Base-by-base conservation (phyloP, 805 yeast species). In the Lachancea thermotolerans region DNA sequence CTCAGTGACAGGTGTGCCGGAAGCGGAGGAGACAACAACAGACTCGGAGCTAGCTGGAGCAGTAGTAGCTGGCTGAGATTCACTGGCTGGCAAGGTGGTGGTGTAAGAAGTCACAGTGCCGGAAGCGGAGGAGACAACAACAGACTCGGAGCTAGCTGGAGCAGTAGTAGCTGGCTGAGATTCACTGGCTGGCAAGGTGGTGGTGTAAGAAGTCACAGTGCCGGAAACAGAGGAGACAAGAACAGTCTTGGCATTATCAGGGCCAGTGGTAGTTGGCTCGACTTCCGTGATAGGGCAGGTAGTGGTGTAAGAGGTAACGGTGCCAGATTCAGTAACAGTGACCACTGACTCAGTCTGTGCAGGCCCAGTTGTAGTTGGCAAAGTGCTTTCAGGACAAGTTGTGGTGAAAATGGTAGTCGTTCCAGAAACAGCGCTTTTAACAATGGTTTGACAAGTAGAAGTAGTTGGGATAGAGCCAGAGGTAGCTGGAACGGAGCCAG, bases 181-280 rank as follows among this genome's bases (percentile, higher is more conserved):
- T 6, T 17, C 30, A 5, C 43, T 37, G 12, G 39, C 42, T n/a
- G 56, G 49, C 35, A 44, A 36, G 28, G 29, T 35, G 11, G 50
- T 50, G 39, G 51, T 46, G 47, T 47, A 49, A 27, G 49, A 45
- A 15, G 52, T 51, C 35, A 41, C 44, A n/a, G 45, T 45, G 11
- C 39, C 41, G 27, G 39, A 31, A 17, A 29, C 37, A 12, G 42
- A 40, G 11, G 30, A 28, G 16, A 36, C 32, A 14, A 32, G 40
- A 33, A 37, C 43, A 39, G 42, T 21, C 29, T 18, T 12, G 16
- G 31, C 31, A 15, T 18, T 12, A 17, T 10, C 11, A 31, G 37
- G 21, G 18, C 37, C 17, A 14, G 34, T 18, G 18, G 41, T 38
- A 18, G 42, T 33, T 31, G 14, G 4, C 30, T 15, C 38, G n/a